These are phyloP conservation scores for Chlorella sp. DNA, from an alignment of 139 green algal genomes.

Conservation along the genomic window DNA sequence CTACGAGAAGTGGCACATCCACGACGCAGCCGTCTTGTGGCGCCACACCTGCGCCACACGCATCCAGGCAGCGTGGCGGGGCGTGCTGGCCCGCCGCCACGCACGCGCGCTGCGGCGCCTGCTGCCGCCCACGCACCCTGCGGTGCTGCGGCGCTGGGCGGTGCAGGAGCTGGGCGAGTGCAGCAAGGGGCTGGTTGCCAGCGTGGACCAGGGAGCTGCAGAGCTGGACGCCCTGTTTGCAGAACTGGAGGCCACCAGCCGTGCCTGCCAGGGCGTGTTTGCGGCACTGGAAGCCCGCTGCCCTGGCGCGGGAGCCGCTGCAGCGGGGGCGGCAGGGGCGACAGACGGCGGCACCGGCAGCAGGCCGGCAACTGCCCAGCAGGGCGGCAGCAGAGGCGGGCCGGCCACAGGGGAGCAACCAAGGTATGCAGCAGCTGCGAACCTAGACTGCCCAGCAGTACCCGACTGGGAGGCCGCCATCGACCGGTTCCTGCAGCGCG, in stretches of 20 bases:
- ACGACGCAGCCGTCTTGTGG: conserved; percentile 54
- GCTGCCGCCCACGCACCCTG: conserved; percentile 44
- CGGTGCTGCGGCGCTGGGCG: conserved; percentile 56
- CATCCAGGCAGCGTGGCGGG: conserved; percentile 62
- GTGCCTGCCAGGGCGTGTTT: conserved; percentile 15
- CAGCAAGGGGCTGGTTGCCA: conserved; percentile 46
- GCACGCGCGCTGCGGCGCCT: conserved; percentile 42
- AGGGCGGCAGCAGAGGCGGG: not conserved
- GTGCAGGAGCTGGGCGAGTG: conserved; percentile 55
- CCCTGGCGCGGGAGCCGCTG: not conserved
- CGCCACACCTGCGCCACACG: conserved; percentile 45
- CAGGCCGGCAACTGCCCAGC: not conserved
- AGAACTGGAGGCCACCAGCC: conserved; percentile 61
- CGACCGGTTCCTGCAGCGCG: conserved; percentile 32
- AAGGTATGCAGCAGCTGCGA: not conserved
- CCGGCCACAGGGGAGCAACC: not conserved
- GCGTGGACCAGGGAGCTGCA: conserved; percentile 47
- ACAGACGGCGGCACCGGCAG: not conserved
- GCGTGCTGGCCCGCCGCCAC: conserved; percentile 39
- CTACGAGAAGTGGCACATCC: conserved; percentile 71
- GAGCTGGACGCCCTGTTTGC: conserved; percentile 71
- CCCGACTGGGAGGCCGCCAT: conserved; percentile 60
- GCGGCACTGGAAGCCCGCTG: not conserved
- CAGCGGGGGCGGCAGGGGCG: not conserved
- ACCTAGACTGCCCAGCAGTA: not conserved